Evolutionary conservation across 2,329 filamentous ascomycete genomes (phyloP).

Genomic region (Calycina marina): DNA sequence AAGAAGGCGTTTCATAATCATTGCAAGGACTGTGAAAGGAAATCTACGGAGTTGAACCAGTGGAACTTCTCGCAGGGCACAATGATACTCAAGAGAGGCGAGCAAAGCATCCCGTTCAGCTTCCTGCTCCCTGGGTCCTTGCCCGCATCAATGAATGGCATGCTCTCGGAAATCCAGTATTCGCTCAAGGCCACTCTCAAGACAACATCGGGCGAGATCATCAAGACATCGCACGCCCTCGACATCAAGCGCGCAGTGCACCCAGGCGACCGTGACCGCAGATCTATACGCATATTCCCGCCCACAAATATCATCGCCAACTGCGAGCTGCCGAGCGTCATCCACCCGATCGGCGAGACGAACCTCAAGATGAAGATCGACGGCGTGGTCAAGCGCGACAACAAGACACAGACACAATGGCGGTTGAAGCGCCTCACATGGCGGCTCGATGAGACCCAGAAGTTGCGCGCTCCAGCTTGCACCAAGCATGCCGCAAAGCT

Average conservation of each 20-base stretch:
- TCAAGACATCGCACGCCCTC: conserved; percentile 54
- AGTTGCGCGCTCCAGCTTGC: conserved; percentile 68
- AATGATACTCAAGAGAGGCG: conserved; percentile 34
- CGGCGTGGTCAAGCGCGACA: conserved; percentile 62
- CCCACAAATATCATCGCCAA: conserved; percentile 86
- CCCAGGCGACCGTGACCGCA: conserved; percentile 63
- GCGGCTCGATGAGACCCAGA: conserved; percentile 80
- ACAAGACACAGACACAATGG: conserved; percentile 65
- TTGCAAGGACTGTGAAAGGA: conserved; percentile 62
- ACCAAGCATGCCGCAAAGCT: conserved; percentile 51
- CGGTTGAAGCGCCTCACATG: conserved; percentile 82
- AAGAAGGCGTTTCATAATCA: conserved; percentile 71
- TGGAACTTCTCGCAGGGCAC: conserved; percentile 62
- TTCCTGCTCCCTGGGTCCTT: conserved; percentile 72
- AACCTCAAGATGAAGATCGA: conserved; percentile 68
- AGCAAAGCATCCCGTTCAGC: conserved; percentile 78
- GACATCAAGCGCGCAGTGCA: conserved; percentile 65
- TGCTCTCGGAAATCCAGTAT: conserved; percentile 63
- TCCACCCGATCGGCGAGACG: conserved; percentile 77
- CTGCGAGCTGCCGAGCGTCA: conserved; percentile 66
- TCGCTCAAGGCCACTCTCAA: conserved; percentile 55
- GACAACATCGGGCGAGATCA: conserved; percentile 42
- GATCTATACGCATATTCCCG: conserved; percentile 87
- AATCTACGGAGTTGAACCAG: conserved; percentile 57
- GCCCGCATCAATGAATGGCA: conserved; percentile 68